Evolutionary conservation across 2,329 filamentous ascomycete species (phyloP), one percentile per base, ranked within the genome.

Genomic region (Anisogramma anomala): DNA sequence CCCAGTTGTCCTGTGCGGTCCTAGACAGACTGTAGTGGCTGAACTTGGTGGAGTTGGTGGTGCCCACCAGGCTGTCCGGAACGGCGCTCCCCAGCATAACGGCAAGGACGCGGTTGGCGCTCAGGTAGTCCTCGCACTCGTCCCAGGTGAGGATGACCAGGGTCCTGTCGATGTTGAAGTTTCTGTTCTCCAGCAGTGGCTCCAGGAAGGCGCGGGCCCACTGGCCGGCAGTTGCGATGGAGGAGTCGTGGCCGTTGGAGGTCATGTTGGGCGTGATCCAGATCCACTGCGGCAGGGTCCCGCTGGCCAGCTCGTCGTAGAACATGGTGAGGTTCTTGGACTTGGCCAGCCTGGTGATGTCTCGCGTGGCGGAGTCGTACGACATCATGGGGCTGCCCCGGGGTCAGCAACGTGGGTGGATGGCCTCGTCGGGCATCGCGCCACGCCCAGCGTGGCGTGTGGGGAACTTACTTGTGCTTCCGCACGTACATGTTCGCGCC

Each of bases 401-500:
- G 19, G 14, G 36, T 46, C 38, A 35, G 15, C 15, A 33, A n/a
- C n/a, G n/a, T n/a, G n/a, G n/a, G n/a, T n/a, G n/a, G n/a, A n/a
- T n/a, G n/a, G n/a, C n/a, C n/a, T n/a, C n/a, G 13, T 20, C 22
- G 3, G 7, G 2, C 3, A n/a, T 23, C 36, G 10, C 25, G 25
- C 25, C 3, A 13, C 8, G 10, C 10, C 22, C 20, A 20, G 14
- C n/a, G 31, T 18, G 14, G 26, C 18, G n/a, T 13, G 10, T 26
- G 18, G 32, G 30, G 25, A 18, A 46, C 61, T 27, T 62, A 69
- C 56, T 80, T 78, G 57, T 80, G 77, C 58, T 81, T 81, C 42
- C 77, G 69, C 23, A 80, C 76, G 52, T 82, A 81, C 57, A 71
- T 69, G 46, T 79, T 74, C 19, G 67, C 65, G 3, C 65, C 64